Conservation (phyloP, 106 monocot species). For the Dendrobium officinale region DNA sequence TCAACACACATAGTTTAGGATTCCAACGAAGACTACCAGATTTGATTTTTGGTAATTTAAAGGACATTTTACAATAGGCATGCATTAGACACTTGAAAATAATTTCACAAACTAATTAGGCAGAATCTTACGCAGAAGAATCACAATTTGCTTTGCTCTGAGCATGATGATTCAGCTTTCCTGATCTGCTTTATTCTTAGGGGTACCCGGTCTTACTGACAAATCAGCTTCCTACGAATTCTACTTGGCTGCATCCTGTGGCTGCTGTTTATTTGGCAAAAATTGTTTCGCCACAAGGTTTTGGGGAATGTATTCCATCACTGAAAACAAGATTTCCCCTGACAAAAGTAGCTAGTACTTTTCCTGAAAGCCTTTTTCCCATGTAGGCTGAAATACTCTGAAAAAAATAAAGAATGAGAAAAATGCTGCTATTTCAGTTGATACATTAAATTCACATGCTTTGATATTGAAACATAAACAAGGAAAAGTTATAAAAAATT, state of each 20-base stretch:
- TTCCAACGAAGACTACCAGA: no score
- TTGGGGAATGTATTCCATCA: constrained; percentile 57
- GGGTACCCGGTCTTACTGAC: no score
- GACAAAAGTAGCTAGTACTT: constrained; percentile 70
- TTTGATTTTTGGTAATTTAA: no score
- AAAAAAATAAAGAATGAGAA: neutral
- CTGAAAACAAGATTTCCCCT: constrained; percentile 84
- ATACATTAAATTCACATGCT: neutral
- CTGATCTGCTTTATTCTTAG: neutral
- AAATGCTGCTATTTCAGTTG: neutral
- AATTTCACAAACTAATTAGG: no score
- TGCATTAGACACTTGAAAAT: no score
- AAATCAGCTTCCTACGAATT: neutral
- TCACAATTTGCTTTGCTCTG: no score
- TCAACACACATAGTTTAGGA: no score
- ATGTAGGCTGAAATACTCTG: constrained; percentile 79
- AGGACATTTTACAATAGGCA: no score
- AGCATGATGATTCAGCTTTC: neutral
- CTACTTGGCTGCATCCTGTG: neutral
- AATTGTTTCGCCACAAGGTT: constrained; percentile 68
- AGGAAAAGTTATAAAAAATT: no score
- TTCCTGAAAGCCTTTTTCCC: constrained; percentile 59
- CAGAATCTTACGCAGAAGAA: no score
- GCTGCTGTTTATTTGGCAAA: constrained; percentile 36
- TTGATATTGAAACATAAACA: neutral